These are phyloP conservation scores for Picea glauca DNA, from an alignment of 75 land plant species.

Conservation along the genomic window DNA sequence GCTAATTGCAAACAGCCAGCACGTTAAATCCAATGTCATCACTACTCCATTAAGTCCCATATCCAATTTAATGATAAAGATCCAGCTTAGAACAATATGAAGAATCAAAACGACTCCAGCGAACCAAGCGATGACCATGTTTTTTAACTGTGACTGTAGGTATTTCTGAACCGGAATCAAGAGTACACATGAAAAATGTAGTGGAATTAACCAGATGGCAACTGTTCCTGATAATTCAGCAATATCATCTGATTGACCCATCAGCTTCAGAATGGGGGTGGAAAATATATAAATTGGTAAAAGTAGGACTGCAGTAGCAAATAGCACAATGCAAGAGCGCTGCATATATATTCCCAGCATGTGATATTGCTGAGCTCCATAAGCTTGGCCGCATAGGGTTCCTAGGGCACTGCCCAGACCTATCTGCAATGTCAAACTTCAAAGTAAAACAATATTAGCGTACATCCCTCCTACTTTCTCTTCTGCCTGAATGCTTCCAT, in stretches of 20 bases:
- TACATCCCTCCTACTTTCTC: too few relatives aligned
- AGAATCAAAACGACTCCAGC: slow-evolving; percentile 21
- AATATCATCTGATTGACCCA: slow-evolving; percentile 54
- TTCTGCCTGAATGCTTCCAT: too few relatives aligned
- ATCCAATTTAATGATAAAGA: slow-evolving; percentile 36
- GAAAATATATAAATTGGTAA: slow-evolving; percentile 56
- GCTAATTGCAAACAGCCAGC: slow-evolving; percentile 44
- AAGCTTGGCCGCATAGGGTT: slow-evolving; percentile 87
- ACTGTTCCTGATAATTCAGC: slow-evolving; percentile 48
- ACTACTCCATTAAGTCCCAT: slow-evolving; percentile 52
- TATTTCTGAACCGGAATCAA: slow-evolving; percentile 63
- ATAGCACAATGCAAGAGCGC: slow-evolving; percentile 52
- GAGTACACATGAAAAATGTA: slow-evolving; percentile 55
- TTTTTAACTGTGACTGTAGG: slow-evolving; percentile 68
- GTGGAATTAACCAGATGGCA: slow-evolving; percentile 51
- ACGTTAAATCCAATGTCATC: slow-evolving; percentile 35
- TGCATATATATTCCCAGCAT: slow-evolving; percentile 76
- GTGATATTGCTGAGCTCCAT: slow-evolving; percentile 61
- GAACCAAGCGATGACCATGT: slow-evolving; percentile 37
- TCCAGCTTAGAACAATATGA: slow-evolving; percentile 49
- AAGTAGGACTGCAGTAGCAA: slow-evolving; percentile 32
- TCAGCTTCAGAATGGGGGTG: slow-evolving; percentile 29
- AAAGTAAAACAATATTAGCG: too few relatives aligned
- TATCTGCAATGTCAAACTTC: slow-evolving; percentile 15
- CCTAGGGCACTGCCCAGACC: slow-evolving; percentile 74